phyloP scores from a whole-genome alignment of 1,284 basidiomycete genomes.

The Sutorius eximius region DNA sequence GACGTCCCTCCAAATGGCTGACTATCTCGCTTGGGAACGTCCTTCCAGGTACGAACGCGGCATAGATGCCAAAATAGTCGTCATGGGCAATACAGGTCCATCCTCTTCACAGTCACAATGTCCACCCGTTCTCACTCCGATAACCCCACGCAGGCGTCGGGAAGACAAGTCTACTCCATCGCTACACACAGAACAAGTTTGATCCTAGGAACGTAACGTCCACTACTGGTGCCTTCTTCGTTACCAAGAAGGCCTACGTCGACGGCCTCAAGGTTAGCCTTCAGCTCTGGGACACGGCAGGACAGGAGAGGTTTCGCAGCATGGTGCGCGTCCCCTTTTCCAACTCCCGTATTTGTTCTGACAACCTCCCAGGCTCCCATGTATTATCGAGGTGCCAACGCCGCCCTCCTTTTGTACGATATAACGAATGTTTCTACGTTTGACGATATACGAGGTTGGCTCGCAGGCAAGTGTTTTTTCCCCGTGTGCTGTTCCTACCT shows the following conservation, averaged over 20 bases:
- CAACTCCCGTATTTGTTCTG: conserved; percentile 19
- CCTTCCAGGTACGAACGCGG: conserved; percentile 73
- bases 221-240: conserved; percentile 93
- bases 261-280: conserved; percentile 86
- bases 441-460: conserved; percentile 90
- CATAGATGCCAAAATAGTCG: conserved; percentile 95
- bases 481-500: conserved; percentile 1
- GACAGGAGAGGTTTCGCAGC: conserved; percentile 94
- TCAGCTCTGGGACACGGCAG: conserved; percentile 94
- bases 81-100: conserved; percentile 92
- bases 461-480: conserved; percentile 61
- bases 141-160: conserved; percentile 67
- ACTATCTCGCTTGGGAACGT: conserved; percentile 55
- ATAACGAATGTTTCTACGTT: conserved; percentile 91
- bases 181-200: conserved; percentile 91
- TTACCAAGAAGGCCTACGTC: conserved; percentile 91
- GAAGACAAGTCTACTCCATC: conserved; percentile 91
- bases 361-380: conserved; percentile 76
- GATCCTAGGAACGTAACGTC: conserved; percentile 84
- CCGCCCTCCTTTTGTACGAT: conserved; percentile 96
- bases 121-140: conserved; percentile 8
- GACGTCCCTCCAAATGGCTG: conserved; percentile 41
- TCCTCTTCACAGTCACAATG: conserved; percentile 16
- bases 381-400: conserved; percentile 98
- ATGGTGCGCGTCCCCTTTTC: conserved; percentile 60